Conservation (phyloP, 2,329 filamentous ascomycete species). For the Sordariomycetes sp. region DNA sequence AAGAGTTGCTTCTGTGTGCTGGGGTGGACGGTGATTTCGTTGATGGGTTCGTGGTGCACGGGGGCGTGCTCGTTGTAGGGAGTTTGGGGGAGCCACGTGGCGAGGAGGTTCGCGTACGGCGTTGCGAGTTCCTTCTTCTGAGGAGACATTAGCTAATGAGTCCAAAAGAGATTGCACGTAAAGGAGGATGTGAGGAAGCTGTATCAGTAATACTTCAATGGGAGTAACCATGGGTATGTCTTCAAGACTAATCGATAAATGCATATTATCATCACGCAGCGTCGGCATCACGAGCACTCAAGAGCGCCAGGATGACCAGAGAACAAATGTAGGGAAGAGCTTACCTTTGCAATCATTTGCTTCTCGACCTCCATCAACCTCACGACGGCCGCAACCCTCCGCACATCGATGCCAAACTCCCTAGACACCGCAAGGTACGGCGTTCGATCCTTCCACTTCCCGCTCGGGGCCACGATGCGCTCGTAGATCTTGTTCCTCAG, state of each 20-base stretch:
- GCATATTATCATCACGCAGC: conserved; percentile 48
- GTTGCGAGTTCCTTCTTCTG: conserved; percentile 70
- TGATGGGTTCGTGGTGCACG: conserved; percentile 48
- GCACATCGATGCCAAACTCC: conserved; percentile 69
- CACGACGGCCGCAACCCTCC: conserved; percentile 77
- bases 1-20: conserved; percentile 57
- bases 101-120: conserved; percentile 68
- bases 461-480: conserved; percentile 54
- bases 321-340: conserved; percentile 19
- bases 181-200: conserved; percentile 1
- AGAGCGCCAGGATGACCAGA: conserved; percentile 7
- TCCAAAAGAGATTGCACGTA: conserved; percentile 2
- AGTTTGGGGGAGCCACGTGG: conserved; percentile 73
- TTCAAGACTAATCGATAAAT: conserved; percentile 99
- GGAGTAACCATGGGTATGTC: conserved; percentile 86
- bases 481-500: conserved; percentile 66
- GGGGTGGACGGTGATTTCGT: conserved; percentile 55
- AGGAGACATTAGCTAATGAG: conserved; percentile 4
- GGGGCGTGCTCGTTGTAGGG: conserved; percentile 35
- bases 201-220: conserved; percentile 15
- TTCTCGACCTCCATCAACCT: conserved; percentile 81
- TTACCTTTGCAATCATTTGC: conserved; percentile 66
- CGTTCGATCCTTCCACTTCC: conserved; percentile 65
- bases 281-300: conserved; percentile 2
- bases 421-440: conserved; percentile 73